Evolutionary conservation across 2,329 filamentous ascomycete genomes (phyloP), one percentile per base, ranked within the genome.

Genomic region (Monilinia aucupariae): DNA sequence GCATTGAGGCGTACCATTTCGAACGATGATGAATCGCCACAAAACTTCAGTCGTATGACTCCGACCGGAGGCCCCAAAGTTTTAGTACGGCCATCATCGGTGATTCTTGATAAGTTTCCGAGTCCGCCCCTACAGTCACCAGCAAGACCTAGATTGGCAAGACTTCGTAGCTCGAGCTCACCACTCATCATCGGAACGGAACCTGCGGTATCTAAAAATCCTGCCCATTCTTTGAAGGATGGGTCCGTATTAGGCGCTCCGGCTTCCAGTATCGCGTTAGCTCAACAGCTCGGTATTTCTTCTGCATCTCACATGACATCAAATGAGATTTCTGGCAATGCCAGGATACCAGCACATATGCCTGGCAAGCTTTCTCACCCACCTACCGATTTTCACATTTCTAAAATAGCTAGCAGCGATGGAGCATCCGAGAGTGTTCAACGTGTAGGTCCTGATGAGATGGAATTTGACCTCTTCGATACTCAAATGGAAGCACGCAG

Each of bases 401-500:
- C 54, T 25, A 39, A 13, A 25, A 55, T 62, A 37, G 45, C 59
- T 25, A 45, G 59, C 22, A 62, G 60, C 45, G 65, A 66, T 32
- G 60, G 64, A 27, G 58, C 41, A 7, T 48, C 54, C 34, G 60
- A 62, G 32, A 56, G 50, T 22, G 32, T 22, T 20, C 61, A 51
- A 56, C 43, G 50, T 10, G 47, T 51, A 4, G 34, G 60, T 25
- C 48, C 41, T n/a, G 51, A 63, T 25, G 53, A 58, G 13, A 47
- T 56, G 27, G 58, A 62, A 22, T 56, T 64, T 5, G 64, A 63
- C 15, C 8, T 64, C 8, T 48, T 67, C 7, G 15, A 62, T 48
- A 27, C 34, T 17, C 50, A 39, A 15, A 41, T 34, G 22, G 59
- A 49, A 37, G 15, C 51, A 22, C 41, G 51, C 34, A 47, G 59